A percentile compares a stretch with the other conserved stretches of the same genome.
phyloP scores from a whole-genome alignment of 2,329 filamentous ascomycete genomes.

The Colletotrichum sp. region DNA sequence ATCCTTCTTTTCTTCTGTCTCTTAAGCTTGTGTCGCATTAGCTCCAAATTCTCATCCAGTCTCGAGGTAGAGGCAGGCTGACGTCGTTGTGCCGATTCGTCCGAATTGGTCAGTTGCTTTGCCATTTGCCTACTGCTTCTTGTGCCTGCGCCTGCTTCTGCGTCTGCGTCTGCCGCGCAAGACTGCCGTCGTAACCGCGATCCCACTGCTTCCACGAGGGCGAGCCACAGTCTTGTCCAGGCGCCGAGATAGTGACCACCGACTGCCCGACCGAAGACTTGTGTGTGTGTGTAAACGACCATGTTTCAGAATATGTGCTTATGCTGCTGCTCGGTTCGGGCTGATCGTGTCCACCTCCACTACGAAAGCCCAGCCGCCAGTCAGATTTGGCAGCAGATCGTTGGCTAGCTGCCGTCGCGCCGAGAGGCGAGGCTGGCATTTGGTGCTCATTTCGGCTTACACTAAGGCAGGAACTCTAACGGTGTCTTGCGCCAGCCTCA shows the following conservation, averaged over 20 bases:
- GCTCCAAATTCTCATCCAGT: background rate
- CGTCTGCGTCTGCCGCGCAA: background rate
- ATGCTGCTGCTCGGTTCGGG: slow-evolving; percentile 14
- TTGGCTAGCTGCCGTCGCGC: slow-evolving; percentile 1
- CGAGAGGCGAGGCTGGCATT: slow-evolving; percentile 3
- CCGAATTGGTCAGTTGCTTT: background rate
- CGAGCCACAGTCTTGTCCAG: background rate
- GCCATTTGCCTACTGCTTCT: background rate
- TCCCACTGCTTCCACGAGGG: background rate
- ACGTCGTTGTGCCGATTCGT: background rate
- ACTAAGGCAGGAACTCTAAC: slow-evolving; percentile 13
- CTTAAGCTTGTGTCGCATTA: background rate
- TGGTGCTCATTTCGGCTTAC: background rate
- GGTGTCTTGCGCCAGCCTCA: slow-evolving; percentile 2
- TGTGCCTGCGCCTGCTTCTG: background rate
- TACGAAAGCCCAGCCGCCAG: background rate
- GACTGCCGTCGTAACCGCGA: background rate
- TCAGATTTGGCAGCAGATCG: background rate
- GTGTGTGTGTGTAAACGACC: background rate
- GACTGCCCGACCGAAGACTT: background rate
- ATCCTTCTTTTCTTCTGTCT: background rate
- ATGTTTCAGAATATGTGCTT: slow-evolving; percentile 20
- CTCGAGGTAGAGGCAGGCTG: background rate
- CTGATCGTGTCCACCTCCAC: background rate
- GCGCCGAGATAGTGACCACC: background rate